phyloP scores from a whole-genome alignment of 2,329 filamentous ascomycete genomes.

The Chaetomiaceae sp. region DNA sequence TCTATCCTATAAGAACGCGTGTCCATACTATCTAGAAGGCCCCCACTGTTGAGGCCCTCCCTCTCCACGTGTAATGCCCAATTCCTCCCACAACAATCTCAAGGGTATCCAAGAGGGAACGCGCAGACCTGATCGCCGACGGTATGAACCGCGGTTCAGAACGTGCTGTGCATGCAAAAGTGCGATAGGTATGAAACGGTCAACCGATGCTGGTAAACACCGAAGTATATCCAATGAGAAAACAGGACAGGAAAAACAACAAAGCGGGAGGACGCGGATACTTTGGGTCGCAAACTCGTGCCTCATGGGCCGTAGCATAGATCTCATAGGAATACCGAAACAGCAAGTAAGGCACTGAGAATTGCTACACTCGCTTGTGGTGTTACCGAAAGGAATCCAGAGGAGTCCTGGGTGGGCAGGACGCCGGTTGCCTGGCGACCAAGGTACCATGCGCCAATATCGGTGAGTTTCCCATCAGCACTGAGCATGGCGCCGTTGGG shows the following conservation, averaged over 20 bases:
- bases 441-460: conserved; percentile 76
- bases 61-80: too few species aligned
- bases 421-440: conserved; percentile 49
- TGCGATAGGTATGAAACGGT: not conserved
- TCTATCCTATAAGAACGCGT: too few species aligned
- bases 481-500: conserved; percentile 68
- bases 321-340: not conserved
- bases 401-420: conserved; percentile 11
- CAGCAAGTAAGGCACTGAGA: not conserved
- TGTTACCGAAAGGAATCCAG: not conserved
- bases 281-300: not conserved
- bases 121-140: not conserved
- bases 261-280: too few species aligned
- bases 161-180: not conserved
- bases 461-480: conserved; percentile 62
- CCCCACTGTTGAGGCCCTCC: too few species aligned
- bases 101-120: too few species aligned
- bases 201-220: not conserved
- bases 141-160: not conserved
- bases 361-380: not conserved
- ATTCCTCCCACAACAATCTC: too few species aligned
- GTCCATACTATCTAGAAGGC: too few species aligned
- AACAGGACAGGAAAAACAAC: not conserved
- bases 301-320: not conserved
- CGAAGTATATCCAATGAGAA: not conserved